Evolutionary conservation across 2,329 filamentous ascomycete genomes (phyloP), one percentile per base, ranked within the genome.

Genomic region (Epichloe brachyelytri): DNA sequence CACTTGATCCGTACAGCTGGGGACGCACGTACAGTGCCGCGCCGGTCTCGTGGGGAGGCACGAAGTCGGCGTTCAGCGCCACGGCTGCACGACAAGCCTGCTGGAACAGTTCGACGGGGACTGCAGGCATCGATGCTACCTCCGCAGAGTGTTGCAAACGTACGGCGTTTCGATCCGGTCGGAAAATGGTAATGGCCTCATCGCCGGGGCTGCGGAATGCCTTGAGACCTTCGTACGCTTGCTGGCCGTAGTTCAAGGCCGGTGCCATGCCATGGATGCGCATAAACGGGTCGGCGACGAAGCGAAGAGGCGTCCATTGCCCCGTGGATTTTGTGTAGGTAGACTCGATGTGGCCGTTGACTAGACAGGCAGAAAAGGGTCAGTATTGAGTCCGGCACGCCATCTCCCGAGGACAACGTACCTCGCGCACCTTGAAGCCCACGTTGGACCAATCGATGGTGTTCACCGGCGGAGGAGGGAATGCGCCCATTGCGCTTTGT

Each of bases 171-270:
- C 84, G 82, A 62, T 83, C 77, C 0, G 91, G 87, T 4, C 91
- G 85, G 80, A 97, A 97, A 66, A 97, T 80, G 65, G 82, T 80
- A 71, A 97, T 90, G 53, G 71, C 69, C 53, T 74, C 65, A 66
- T 85, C 80, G 52, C 77, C 73, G 17, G 88, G 86, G 2, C 77
- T 74, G 56, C 91, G 88, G 78, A 96, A 96, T 51, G 91, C 90
- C 70, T 97, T 97, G 66, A 97, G 82, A n/a, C 93, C 93, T 68
- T 98, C 93, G 74, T 95, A 98, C 61, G 88, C 91, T 72, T 97
- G 93, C 65, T 95, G 89, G 53, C 91, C 89, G 68, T 98, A 98
- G 77, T 98, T 98, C 57, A 97, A 80, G 43, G 82, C 91, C 0
- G 93, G 90, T 0, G 90, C 84, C 87, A 98, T 93, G 68, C 91